These are phyloP conservation scores for Collybia mongolica DNA, from an alignment of 768 basidiomycete species.

Conservation along the genomic window DNA sequence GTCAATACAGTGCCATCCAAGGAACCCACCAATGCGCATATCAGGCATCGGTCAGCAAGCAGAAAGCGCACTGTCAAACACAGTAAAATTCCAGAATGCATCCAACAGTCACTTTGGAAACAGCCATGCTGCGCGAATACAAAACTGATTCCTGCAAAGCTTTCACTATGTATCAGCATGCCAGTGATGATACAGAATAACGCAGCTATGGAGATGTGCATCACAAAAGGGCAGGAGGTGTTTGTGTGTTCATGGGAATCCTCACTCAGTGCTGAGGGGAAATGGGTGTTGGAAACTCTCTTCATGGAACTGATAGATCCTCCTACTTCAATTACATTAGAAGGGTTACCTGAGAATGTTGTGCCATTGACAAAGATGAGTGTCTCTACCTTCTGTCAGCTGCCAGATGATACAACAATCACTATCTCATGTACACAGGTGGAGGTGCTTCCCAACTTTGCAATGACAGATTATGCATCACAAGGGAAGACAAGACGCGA, in stretches of 20 bases:
- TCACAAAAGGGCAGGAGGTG: not conserved
- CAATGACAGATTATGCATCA: constrained; percentile 7
- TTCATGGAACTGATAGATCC: not conserved
- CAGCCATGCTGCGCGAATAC: not conserved
- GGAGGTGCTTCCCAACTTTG: not conserved
- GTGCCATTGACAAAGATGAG: not conserved
- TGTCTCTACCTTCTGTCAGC: not conserved
- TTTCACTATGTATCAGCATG: constrained; percentile 17
- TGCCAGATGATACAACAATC: not conserved
- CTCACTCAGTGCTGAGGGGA: not conserved
- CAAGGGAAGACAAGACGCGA: constrained; percentile 26
- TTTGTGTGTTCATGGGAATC: not conserved
- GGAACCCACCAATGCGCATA: no score
- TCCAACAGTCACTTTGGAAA: constrained; percentile 7
- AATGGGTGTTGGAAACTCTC: not conserved
- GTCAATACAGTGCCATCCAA: constrained; percentile 10
- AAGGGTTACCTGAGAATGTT: constrained; percentile 1
- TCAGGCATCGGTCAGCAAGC: not conserved
- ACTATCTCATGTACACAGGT: not conserved
- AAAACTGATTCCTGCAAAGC: constrained; percentile 13
- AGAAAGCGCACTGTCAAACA: not conserved
- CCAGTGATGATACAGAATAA: constrained; percentile 22
- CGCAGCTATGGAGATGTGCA: constrained; percentile 7
- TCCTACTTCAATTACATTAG: not conserved
- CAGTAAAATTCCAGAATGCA: no score